Conservation (phyloP, 1,139 yeast genomes). For the Hansenula lynferdii region DNA sequence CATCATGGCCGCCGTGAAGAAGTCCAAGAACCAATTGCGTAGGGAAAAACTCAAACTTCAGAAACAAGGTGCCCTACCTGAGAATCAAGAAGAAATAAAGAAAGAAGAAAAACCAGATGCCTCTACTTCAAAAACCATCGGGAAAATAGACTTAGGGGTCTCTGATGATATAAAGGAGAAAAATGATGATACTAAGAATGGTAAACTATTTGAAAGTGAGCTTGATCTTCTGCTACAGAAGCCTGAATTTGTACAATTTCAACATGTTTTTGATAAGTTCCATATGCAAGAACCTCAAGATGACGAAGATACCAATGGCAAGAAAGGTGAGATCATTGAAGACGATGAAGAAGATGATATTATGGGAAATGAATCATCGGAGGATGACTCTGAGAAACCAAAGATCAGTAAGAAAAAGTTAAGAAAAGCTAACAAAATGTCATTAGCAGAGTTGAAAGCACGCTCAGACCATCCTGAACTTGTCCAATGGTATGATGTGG, state of each 20-base stretch:
- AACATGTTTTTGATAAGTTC: constrained; percentile 39
- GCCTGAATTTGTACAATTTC: constrained; percentile 39
- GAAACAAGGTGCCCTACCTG: constrained; percentile 24
- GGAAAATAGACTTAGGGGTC: background rate
- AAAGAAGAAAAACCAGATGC: constrained; percentile 3
- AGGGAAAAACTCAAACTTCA: constrained; percentile 54
- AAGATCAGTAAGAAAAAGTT: constrained; percentile 37
- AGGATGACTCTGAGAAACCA: constrained; percentile 16
- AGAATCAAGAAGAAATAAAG: background rate
- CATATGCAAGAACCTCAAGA: constrained; percentile 21
- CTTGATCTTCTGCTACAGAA: constrained; percentile 26
- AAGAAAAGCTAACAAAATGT: constrained; percentile 49
- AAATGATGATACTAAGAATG: constrained; percentile 3
- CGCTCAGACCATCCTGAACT: constrained; percentile 58
- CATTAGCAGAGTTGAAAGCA: constrained; percentile 66
- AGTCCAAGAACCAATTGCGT: constrained; percentile 59
- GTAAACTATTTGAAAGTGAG: constrained; percentile 19
- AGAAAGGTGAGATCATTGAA: constrained; percentile 28
- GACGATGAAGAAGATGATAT: constrained; percentile 29
- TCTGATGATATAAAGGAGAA: background rate
- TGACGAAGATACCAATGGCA: too few relatives aligned
- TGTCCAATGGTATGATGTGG: constrained; percentile 85
- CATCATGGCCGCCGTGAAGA: constrained; percentile 14
- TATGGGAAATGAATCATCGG: constrained; percentile 19
- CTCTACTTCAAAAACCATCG: background rate